phyloP scores from a whole-genome alignment of 2,329 filamentous ascomycete species.

The Pseudogymnoascus sp. region DNA sequence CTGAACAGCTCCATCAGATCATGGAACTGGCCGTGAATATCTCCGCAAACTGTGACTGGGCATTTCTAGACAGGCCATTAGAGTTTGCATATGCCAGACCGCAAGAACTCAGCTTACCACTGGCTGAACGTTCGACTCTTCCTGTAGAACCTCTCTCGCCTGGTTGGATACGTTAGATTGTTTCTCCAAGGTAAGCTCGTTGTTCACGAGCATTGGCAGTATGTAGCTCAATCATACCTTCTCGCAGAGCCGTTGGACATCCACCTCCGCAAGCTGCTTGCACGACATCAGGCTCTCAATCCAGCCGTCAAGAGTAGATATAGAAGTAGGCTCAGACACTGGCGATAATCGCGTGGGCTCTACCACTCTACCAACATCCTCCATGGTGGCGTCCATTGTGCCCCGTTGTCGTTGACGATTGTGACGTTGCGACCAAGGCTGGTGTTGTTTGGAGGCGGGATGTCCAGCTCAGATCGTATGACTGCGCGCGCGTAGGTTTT shows the following conservation, averaged over 20 bases:
- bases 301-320: conserved; percentile 93
- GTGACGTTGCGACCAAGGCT: conserved; percentile 7
- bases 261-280: conserved; percentile 92
- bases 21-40: conserved; percentile 95
- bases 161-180: conserved; percentile 30
- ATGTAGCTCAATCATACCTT: conserved; percentile 56
- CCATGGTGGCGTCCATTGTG: conserved; percentile 95
- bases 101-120: conserved; percentile 57
- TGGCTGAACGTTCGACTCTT: conserved; percentile 97
- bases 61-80: conserved; percentile 9
- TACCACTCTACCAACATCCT: conserved; percentile 85
- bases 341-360: conserved; percentile 69
- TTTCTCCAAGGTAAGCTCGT: neutral
- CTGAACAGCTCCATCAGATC: conserved; percentile 95
- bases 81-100: neutral
- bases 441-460: conserved; percentile 8
- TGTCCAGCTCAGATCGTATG: conserved; percentile 7
- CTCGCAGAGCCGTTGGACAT: conserved; percentile 95
- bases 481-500: neutral
- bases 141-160: conserved; percentile 93
- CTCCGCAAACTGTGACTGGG: conserved; percentile 59
- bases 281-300: conserved; percentile 97
- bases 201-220: neutral
- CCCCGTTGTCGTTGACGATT: conserved; percentile 11
- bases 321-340: conserved; percentile 74